These are phyloP conservation scores for Alternaria arbusti DNA, from an alignment of 2,329 filamentous ascomycete species.

Conservation along the genomic window DNA sequence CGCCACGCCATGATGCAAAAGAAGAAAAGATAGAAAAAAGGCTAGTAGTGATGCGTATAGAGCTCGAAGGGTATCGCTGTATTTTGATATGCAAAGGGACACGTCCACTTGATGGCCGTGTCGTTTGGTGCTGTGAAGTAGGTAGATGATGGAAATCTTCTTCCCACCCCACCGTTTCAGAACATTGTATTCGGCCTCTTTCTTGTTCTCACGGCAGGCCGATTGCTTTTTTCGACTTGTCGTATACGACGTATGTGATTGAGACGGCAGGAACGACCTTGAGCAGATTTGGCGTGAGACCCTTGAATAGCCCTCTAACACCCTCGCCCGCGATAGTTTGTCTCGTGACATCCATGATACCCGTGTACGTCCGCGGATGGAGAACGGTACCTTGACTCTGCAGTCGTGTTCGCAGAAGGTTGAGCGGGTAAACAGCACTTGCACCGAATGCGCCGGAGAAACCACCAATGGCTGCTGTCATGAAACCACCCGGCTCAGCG, in stretches of 20 bases:
- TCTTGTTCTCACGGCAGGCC: conserved; percentile 43
- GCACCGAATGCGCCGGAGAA: conserved; percentile 91
- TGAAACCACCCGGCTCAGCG: conserved; percentile 75
- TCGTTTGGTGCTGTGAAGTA: too few relatives aligned
- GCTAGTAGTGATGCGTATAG: conserved; percentile 9
- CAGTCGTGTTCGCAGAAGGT: conserved; percentile 86
- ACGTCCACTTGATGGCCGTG: too few relatives aligned
- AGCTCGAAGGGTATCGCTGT: conserved; percentile 9
- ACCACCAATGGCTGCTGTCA: conserved; percentile 87
- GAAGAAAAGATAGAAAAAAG: conserved; percentile 5
- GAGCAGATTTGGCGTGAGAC: conserved; percentile 89
- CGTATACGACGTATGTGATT: conserved; percentile 63
- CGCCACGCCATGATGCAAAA: conserved; percentile 30
- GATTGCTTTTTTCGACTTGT: conserved; percentile 49
- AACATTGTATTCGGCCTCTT: too few relatives aligned
- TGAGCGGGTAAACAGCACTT: conserved; percentile 92
- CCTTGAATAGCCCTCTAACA: conserved; percentile 86
- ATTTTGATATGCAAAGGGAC: conserved; percentile 4
- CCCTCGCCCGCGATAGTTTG: conserved; percentile 87
- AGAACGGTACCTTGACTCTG: conserved; percentile 95
- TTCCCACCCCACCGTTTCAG: too few relatives aligned
- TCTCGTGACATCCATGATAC: conserved; percentile 85
- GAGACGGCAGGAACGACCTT: conserved; percentile 96
- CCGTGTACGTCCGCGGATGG: conserved; percentile 87
- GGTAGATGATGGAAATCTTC: too few relatives aligned